Base-by-base conservation (phyloP, 805 yeast species). In the Metschnikowia arizonensis region DNA sequence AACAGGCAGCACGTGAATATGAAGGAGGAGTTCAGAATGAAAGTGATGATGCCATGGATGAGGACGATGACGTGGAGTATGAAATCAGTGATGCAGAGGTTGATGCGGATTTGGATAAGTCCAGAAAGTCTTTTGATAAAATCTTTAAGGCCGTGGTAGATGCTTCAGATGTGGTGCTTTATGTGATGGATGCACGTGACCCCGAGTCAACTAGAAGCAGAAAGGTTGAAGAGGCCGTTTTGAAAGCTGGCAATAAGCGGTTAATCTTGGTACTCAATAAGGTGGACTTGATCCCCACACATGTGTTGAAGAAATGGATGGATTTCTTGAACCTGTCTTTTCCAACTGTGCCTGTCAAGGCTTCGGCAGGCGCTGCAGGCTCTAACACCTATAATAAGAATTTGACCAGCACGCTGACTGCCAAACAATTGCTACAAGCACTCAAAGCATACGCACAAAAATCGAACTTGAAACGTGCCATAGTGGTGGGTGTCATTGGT, bases 101-200 rank as follows among this genome's bases (percentile, higher is more conserved):
- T 41, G 75, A 69, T 42, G 58, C 60, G 12, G 85, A 79, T 55
- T 53, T 77, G 29, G 95, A 85, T 45, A 82, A 82, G 60, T 85
- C 93, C 10, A 78, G 93, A 64, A 90, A 85, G 63, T 93, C 96
- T 5, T 93, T 85, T 62, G 98, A 91, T 64, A 91, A 90, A 69
- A 82, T 91, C 48, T 91, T 90, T 76, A 90, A 89, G 66, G 77
- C 89, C 12, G 97, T 93, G 30, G 90, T 93, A 18, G 97, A 89
- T 49, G 85, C 89, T 18, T 74, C 97, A 1, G 99, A 91, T 63
- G 96, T 91, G 44, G 74, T 91, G 15, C 73, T 90, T 45, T 91
- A 93, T 60, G 97, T 91, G n/a, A 71, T 91, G 60, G 99, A 91
- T 68, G 96, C 99, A 1, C 83, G 99, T 66, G 97, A 93, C 66